A percentile compares a stretch with the other conserved stretches of the same genome.
Evolutionary conservation across 116 monocot species (phyloP).

Genomic region (Thalassia testudinum): DNA sequence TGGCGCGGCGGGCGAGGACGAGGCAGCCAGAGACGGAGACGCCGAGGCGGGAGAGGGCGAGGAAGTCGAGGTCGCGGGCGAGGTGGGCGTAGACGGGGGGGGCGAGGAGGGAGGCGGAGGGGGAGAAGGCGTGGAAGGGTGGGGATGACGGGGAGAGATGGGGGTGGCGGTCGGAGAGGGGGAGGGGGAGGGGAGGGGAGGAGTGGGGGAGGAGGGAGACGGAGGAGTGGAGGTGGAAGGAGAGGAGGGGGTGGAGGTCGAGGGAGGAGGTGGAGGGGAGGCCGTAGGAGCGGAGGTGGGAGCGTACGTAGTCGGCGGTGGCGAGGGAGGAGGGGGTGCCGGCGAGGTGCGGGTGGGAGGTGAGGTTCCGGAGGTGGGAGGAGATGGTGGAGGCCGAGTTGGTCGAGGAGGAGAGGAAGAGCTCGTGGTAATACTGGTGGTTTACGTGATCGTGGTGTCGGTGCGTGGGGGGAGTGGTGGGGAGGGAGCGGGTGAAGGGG

Average conservation of each 20-base stretch:
- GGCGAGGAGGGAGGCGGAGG: constrained; percentile 44
- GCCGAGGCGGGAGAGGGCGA: constrained; percentile 19
- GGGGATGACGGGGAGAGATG: constrained; percentile 4
- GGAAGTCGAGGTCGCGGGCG: constrained; percentile 52
- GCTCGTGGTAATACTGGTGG: background rate
- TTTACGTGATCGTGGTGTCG: background rate
- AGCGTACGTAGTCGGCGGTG: constrained; percentile 35
- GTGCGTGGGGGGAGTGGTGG: background rate
- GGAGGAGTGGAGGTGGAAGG: constrained; percentile 44
- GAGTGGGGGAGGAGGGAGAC: constrained; percentile 35
- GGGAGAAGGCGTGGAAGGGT: constrained; percentile 79
- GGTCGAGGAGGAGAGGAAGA: constrained; percentile 31
- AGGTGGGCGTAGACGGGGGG: constrained; percentile 42
- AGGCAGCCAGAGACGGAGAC: constrained; percentile 43
- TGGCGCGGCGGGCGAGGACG: constrained; percentile 33
- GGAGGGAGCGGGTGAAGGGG: background rate
- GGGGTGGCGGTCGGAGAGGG: constrained; percentile 32
- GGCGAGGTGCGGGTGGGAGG: constrained; percentile 62
- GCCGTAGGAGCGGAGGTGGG: constrained; percentile 33
- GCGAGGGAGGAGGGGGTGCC: constrained; percentile 36
- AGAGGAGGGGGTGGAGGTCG: constrained; percentile 45
- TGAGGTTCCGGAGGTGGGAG: constrained; percentile 50
- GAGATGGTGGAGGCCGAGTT: constrained; percentile 49
- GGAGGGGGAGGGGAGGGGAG: constrained; percentile 11
- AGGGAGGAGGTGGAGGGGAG: constrained; percentile 16